Conservation (phyloP, 1,284 basidiomycete genomes). For the Boletellus sp. region DNA sequence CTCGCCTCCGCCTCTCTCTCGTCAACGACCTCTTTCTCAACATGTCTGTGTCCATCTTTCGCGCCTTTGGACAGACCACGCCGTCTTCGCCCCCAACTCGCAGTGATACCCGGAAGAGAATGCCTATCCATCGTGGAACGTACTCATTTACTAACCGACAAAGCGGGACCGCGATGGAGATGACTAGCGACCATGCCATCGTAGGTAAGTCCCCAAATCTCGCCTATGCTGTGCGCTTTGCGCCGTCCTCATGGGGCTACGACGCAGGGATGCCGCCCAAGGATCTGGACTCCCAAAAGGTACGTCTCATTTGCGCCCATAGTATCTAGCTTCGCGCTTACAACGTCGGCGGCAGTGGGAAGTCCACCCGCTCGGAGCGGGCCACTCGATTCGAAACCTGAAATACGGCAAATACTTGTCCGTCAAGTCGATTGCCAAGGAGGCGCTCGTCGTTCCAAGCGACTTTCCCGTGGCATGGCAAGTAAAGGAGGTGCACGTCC, state of each 20-base stretch:
- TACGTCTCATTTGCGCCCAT: background rate
- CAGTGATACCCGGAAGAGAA: constrained; percentile 17
- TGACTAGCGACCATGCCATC: constrained; percentile 24
- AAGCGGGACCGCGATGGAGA: constrained; percentile 33
- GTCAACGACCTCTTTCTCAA: constrained; percentile 1
- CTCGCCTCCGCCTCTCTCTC: background rate
- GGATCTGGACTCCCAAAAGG: constrained; percentile 28
- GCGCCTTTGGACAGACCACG: constrained; percentile 19
- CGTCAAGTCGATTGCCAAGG: constrained; percentile 18
- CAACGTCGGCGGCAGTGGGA: constrained; percentile 21
- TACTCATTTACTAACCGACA: constrained; percentile 31
- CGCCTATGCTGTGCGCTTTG: too few species aligned
- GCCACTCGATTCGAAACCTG: constrained; percentile 31
- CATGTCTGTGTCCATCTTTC: constrained; percentile 26
- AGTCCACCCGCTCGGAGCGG: constrained; percentile 28
- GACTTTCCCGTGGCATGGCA: constrained; percentile 31
- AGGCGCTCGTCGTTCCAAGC: constrained; percentile 19
- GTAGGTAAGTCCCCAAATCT: constrained; percentile 18
- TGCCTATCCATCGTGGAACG: constrained; percentile 30
- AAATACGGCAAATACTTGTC: constrained; percentile 33
- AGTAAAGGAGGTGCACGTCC: constrained; percentile 22
- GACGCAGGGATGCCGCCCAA: constrained; percentile 28
- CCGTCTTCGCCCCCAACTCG: constrained; percentile 13
- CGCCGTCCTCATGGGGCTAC: constrained; percentile 5
- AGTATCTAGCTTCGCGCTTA: constrained; percentile 1